Evolutionary conservation across 768 basidiomycete genomes (phyloP), one percentile per base, ranked within the genome.

Genomic region (Panaeolus cyanescens): DNA sequence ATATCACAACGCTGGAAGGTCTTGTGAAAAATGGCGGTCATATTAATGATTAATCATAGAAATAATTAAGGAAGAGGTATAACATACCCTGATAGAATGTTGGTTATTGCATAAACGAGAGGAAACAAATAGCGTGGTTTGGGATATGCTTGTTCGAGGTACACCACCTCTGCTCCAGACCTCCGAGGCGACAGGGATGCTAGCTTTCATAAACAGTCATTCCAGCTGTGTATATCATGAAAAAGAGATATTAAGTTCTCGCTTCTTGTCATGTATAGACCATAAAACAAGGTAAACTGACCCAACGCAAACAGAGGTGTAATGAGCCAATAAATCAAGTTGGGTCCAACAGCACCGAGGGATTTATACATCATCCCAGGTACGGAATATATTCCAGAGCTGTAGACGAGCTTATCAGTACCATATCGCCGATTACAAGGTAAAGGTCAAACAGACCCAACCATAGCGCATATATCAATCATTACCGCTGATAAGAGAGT

Each of bases 141-240:
- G 10, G 76, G 75, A 54, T 78, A 80, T 2, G 77, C 76, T 64
- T 75, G 71, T 33, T 79, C 78, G 17, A 80, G 74, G 59, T 75
- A 80, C 2, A 77, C 80, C 9, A 81, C 80, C 64, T 81, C 45
- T 30, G 19, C 45, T 28, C 45, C 45, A 10, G 45, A 50, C 28
- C 45, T 50, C 4, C 2, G 45, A 8, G 45, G 45, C 25, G 45
- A 25, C n/a, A 50, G 15, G 7, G 45, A 50, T 12, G 45, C 45
- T 28, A 50, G 13, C 15, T 50, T 15, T 50, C 45, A 28, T 50
- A 50, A 13, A 50, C 45, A 25, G 10, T 25, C 25, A 50, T 20
- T 1, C 45, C 45, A 50, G 45, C 45, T 50, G n/a, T n/a, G n/a
- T n/a, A 50, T 2, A 42, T 8, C 2, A 25, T 42, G 20, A 42